phyloP scores from a whole-genome alignment of 225 moss, liverwort and hornwort genomes.

The Antitrichia curtipendula region DNA sequence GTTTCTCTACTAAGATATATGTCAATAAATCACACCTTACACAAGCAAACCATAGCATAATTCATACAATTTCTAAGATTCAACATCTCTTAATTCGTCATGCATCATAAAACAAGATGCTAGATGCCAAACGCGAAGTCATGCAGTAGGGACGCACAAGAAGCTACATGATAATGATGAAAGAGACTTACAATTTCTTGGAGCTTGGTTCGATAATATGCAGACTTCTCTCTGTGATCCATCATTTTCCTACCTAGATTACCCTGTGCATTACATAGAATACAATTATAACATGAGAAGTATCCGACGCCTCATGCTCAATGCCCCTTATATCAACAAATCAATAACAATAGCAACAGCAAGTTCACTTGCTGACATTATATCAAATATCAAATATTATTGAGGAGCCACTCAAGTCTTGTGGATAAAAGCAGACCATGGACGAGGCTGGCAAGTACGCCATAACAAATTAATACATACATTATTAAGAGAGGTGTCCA shows the following conservation, averaged over 20 bases:
- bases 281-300: not conserved
- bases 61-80: not conserved
- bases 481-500: constrained; percentile 6
- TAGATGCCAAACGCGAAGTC: not conserved
- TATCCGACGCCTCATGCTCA: not conserved
- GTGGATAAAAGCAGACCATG: not conserved
- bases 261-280: constrained; percentile 34
- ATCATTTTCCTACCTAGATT: constrained; percentile 65
- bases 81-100: not conserved
- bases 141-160: not conserved
- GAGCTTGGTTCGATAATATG: constrained; percentile 80
- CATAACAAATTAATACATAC: not conserved
- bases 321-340: not conserved
- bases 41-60: not conserved
- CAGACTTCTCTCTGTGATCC: constrained; percentile 91
- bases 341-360: not conserved
- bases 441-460: not conserved
- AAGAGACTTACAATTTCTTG: constrained; percentile 81
- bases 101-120: not conserved
- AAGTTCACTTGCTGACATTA: not conserved
- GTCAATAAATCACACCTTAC: not conserved
- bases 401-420: not conserved
- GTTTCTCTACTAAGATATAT: not conserved
- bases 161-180: not conserved
- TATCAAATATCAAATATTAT: not conserved